Evolutionary conservation across 2,329 filamentous ascomycete genomes (phyloP), one percentile per base, ranked within the genome.

Genomic region (Tolypocladium ophioglossoides): DNA sequence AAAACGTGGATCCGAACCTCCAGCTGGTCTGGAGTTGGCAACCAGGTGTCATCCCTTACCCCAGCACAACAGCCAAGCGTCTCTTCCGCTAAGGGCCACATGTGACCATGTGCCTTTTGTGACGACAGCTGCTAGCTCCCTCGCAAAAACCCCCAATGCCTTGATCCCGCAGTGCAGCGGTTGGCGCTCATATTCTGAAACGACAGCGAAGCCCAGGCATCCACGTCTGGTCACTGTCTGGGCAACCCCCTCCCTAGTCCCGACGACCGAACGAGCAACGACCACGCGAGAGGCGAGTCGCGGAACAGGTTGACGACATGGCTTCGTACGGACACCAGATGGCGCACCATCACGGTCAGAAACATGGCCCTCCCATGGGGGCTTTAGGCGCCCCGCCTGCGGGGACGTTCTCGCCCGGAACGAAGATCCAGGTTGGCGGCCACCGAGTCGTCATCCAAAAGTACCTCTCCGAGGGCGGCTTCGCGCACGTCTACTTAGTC

Each of bases 401-500:
- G 53, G 94, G 94, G 61, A 97, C 92, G 56, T 97, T 99, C 70
- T 75, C 86, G 52, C 85, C 94, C 8, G 92, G 92, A 46, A 99
- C 94, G 59, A 96, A 97, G 78, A 95, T 99, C 65, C 91, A 96
- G 68, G 90, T 96, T 54, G 94, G 94, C 68, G 83, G 81, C 68
- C 94, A 99, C 70, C 86, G 91, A 60, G 91, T 97, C 56, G 82
- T 95, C 52, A 95, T 99, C 62, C 91, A 96, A 68, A 94, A 92
- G 70, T 99, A 99, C 72, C 85, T 99, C 50, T 97, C 94, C 58
- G 94, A 99, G 74, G 94, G 94, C 62, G 94, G 94, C 41, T 99
- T 99, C 67, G 94, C 94, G 63, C 94, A 99, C 72, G 94, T 99
- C 65, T 99, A 99, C 73, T 85, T 97, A 51, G 94, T 97, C 68